These are phyloP conservation scores for Tillandsia leiboldiana DNA, from an alignment of 176 grass and related monocot genomes.

Conservation along the genomic window DNA sequence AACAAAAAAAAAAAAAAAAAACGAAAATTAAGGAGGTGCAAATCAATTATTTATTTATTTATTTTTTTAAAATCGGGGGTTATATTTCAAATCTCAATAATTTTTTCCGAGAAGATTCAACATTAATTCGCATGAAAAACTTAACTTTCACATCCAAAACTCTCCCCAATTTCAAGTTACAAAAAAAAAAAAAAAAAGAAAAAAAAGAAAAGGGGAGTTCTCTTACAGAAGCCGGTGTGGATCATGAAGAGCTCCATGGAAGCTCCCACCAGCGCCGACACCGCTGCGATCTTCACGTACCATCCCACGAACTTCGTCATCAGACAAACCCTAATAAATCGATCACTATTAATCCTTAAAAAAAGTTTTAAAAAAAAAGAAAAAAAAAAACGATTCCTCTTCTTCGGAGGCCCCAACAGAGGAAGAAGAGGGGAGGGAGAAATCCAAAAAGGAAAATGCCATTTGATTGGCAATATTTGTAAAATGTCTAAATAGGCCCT, in stretches of 20 bases:
- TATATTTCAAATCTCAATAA: neutral
- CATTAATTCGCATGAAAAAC: neutral
- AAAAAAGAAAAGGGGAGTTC: neutral
- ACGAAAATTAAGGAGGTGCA: too few species aligned
- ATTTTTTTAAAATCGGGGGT: neutral
- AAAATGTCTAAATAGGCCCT: too few species aligned
- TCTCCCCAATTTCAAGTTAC: neutral
- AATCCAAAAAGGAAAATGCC: too few species aligned
- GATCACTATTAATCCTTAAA: too few species aligned
- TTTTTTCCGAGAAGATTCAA: neutral
- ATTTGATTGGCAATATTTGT: too few species aligned
- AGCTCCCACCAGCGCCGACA: conserved; percentile 53
- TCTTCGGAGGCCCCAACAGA: too few species aligned
- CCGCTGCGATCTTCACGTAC: conserved; percentile 76
- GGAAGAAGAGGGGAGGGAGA: too few species aligned
- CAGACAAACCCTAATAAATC: too few species aligned
- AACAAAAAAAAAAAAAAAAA: too few species aligned
- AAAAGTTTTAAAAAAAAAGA: too few species aligned
- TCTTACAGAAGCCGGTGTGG: conserved; percentile 88
- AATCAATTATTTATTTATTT: too few species aligned
- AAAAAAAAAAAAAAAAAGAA: neutral
- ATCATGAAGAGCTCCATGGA: conserved; percentile 97
- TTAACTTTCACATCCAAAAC: neutral
- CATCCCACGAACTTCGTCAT: conserved; percentile 63
- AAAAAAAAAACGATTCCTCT: too few species aligned